Base-by-base conservation (phyloP, 192 early-diverging fungal species). In the Coemansia nantahalensis region DNA sequence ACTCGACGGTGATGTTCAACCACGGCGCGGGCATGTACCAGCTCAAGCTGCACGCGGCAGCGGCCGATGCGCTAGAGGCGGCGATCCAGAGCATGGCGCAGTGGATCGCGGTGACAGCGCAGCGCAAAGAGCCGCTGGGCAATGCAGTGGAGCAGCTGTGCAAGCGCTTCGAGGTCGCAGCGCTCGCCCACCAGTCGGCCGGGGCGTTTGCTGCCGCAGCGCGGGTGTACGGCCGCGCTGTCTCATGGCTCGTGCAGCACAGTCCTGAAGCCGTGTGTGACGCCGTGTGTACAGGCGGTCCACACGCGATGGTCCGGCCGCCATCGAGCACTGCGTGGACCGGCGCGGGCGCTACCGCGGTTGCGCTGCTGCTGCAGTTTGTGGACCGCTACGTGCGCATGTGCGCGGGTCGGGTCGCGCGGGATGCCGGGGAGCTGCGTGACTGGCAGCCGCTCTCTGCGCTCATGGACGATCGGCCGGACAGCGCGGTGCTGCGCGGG, bases 151-250 rank as follows among this genome's bases (percentile, higher is more conserved):
- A 22, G 22, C 72, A 75, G 65, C 56, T 75, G 15, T 75, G 72
- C 36, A 75, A 75, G 60, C 72, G 72, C 28, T 75, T 59, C 33
- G 72, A 75, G 40, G 48, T 75, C 15, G 56, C 56, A 8, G 72
- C 60, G 3, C 39, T 62, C 11, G 64, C 72, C 9, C 53, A 63
- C 17, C 72, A 75, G 53, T 51, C 59, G 3, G 39, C 41, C 30
- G 16, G 53, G 16, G 11, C 42, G 10, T 64, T 40, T 59, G 43
- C 15, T 0, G 17, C 33, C 4, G 72, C 72, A 0, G 40, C 59
- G 3, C 15, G 16, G 39, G 31, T 47, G 16, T 56, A 59, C 19
- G 72, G 48, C n/a, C 43, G 38, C 2, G 72, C 72, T 10, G 53
- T 63, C 4, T 3, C 15, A 9, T 66, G 58, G 58, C 58, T 66